These are phyloP conservation scores for Kodamaea hsintzibuensis DNA, from an alignment of 805 yeast genomes.

Conservation along the genomic window DNA sequence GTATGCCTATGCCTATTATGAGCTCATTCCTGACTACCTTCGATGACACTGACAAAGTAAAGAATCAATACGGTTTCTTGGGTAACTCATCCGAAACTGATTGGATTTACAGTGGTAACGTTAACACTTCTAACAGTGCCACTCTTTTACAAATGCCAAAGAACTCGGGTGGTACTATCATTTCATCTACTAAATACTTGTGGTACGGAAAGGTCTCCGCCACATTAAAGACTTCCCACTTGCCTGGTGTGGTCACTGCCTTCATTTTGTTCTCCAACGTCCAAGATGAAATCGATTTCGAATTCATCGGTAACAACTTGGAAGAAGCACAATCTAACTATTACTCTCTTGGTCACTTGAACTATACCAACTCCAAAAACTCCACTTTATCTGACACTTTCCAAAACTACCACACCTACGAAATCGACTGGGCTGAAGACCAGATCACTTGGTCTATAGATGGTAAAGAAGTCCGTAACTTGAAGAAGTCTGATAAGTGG, in stretches of 20 bases:
- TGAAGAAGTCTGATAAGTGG: conserved; percentile 59
- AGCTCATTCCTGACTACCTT: conserved; percentile 46
- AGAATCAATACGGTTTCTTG: conserved; percentile 43
- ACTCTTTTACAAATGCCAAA: conserved; percentile 76
- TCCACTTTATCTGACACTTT: conserved; percentile 53
- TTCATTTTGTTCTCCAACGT: conserved; percentile 79
- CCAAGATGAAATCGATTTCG: conserved; percentile 89
- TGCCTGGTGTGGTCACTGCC: conserved; percentile 80
- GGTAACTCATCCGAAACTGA: conserved; percentile 70
- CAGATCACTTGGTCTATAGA: conserved; percentile 70
- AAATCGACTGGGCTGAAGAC: conserved; percentile 81
- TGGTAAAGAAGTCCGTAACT: conserved; percentile 65
- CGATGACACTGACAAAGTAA: conserved; percentile 27
- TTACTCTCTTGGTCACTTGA: conserved; percentile 72
- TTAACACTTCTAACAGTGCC: conserved; percentile 49
- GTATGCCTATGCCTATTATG: conserved; percentile 87
- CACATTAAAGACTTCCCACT: conserved; percentile 69
- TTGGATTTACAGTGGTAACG: conserved; percentile 71
- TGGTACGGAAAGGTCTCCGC: conserved; percentile 87
- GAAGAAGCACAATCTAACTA: conserved; percentile 71
- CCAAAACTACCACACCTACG: conserved; percentile 70
- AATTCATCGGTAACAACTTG: conserved; percentile 77
- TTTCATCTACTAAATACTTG: conserved; percentile 74
- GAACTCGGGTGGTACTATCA: conserved; percentile 70
- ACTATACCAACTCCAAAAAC: conserved; percentile 60